Evolutionary conservation across 257 asterid genomes (phyloP), one percentile per base, ranked within the genome.

Genomic region (Agastache rugosa): DNA sequence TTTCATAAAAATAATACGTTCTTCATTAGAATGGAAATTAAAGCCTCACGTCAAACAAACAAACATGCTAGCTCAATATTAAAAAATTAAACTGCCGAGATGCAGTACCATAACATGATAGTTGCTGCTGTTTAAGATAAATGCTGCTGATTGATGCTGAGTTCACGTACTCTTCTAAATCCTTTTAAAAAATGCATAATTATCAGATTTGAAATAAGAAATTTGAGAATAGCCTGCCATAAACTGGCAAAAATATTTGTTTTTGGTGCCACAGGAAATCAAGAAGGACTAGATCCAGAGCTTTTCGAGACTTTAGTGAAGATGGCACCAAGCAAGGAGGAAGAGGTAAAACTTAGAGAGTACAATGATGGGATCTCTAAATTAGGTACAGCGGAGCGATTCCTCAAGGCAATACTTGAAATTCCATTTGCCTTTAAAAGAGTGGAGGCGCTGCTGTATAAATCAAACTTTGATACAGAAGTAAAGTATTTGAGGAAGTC

Each of bases 291-390:
- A 45, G 98, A 91, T 69, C 80, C 91, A 39, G 97, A 93, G 82
- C 93, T 93, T 76, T 84, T 93, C 80, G 98, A 91, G 85, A 93
- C 98, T 31, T 78, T 93, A 84, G 95, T 86, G 79, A 93, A 91
- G 88, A 90, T 93, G 98, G 95, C 98, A 83, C 98, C 98, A 47
- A 93, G 95, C 67, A 90, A 84, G 81, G 97, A 93, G 82, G 98
- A 93, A 84, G 98, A 93, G 73, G 89, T 85, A 73, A 91, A 89
- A 59, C 90, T 93, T 25, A 84, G 83, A 84, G 82, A 84, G 27
- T 91, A 80, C 80, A 78, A 75, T 22, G 90, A 84, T 58, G 96
- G 85, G 48, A 68, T 71, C 84, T 82, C 95, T 25, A 91, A 83
- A 76, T 78, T 91, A 69, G 98, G 97, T 27, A 68, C 96, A 5